phyloP scores from a whole-genome alignment of 805 yeast species.

The Yamadazyma sp. region DNA sequence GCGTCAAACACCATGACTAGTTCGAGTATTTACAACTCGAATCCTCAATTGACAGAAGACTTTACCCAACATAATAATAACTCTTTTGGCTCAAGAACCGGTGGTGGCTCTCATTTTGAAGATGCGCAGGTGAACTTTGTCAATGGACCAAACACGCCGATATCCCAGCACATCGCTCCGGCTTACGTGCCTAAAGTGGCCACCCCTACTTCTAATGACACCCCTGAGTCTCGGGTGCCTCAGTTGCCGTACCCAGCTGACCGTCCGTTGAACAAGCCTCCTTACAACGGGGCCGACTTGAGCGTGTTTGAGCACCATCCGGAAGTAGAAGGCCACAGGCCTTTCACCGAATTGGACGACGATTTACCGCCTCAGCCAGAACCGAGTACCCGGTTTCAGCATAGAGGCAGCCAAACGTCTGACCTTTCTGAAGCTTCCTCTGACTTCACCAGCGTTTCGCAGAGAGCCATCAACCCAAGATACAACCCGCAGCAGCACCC shows the following conservation, averaged over 20 bases:
- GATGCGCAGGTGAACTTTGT: slow-evolving; percentile 25
- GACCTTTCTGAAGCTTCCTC: slow-evolving; percentile 47
- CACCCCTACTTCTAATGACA: slow-evolving; percentile 25
- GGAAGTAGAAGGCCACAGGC: slow-evolving; percentile 46
- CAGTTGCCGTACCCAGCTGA: slow-evolving; percentile 17
- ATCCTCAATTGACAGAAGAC: slow-evolving; percentile 35
- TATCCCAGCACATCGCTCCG: slow-evolving; percentile 35
- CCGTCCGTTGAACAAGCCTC: slow-evolving; percentile 20
- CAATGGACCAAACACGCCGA: slow-evolving; percentile 35
- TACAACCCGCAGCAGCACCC: slow-evolving; percentile 32
- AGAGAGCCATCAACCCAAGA: slow-evolving; percentile 66
- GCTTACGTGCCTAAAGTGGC: slow-evolving; percentile 26
- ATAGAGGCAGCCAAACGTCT: slow-evolving; percentile 15
- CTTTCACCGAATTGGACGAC: slow-evolving; percentile 41
- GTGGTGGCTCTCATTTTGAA: slow-evolving; percentile 17
- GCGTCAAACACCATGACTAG: slow-evolving; percentile 14
- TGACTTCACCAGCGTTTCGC: slow-evolving; percentile 77
- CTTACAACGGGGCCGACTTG: slow-evolving; percentile 13
- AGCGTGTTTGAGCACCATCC: slow-evolving; percentile 48
- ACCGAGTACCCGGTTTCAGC: slow-evolving; percentile 8
- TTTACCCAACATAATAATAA: slow-evolving; percentile 24
- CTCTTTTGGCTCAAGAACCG: slow-evolving; percentile 15
- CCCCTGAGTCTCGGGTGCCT: slow-evolving; percentile 16
- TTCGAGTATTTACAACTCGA: slow-evolving; percentile 30
- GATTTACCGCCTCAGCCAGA: slow-evolving; percentile 15